These are phyloP conservation scores for Diaporthe ilicicola DNA, from an alignment of 2,329 filamentous ascomycete species.

Conservation along the genomic window DNA sequence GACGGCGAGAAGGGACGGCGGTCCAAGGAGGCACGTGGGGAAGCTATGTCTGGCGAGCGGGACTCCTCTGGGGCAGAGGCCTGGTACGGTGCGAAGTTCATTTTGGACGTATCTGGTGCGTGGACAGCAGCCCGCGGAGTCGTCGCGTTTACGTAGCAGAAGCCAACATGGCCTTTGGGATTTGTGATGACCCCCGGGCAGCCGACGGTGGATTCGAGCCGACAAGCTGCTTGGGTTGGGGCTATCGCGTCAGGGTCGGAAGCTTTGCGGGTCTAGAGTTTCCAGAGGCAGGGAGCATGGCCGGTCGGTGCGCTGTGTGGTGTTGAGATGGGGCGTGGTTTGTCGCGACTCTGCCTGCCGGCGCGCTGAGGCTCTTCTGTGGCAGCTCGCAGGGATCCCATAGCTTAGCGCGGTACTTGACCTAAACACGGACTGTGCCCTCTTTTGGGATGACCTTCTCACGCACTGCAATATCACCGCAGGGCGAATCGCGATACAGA, in stretches of 20 bases:
- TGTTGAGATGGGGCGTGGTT: not conserved
- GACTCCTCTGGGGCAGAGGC: conserved; percentile 86
- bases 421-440: not conserved
- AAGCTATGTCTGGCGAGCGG: conserved; percentile 71
- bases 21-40: conserved; percentile 68
- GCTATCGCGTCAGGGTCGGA: not conserved
- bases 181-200: conserved; percentile 3
- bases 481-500: too few relatives aligned
- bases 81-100: conserved; percentile 98
- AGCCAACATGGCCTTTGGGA: conserved; percentile 20
- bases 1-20: conserved; percentile 63
- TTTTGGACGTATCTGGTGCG: conserved; percentile 47
- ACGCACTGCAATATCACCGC: too few relatives aligned
- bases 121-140: conserved; percentile 3
- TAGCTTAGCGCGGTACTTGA: not conserved
- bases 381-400: not conserved
- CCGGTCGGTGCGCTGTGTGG: not conserved
- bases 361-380: not conserved
- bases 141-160: conserved; percentile 12
- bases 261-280: not conserved
- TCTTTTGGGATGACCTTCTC: too few relatives aligned
- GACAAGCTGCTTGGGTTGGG: conserved; percentile 8
- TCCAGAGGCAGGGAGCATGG: not conserved
- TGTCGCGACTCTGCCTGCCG: not conserved
- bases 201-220: conserved; percentile 25